These are phyloP conservation scores for Hortaea werneckii DNA, from an alignment of 2,329 filamentous ascomycete genomes.

Conservation along the genomic window DNA sequence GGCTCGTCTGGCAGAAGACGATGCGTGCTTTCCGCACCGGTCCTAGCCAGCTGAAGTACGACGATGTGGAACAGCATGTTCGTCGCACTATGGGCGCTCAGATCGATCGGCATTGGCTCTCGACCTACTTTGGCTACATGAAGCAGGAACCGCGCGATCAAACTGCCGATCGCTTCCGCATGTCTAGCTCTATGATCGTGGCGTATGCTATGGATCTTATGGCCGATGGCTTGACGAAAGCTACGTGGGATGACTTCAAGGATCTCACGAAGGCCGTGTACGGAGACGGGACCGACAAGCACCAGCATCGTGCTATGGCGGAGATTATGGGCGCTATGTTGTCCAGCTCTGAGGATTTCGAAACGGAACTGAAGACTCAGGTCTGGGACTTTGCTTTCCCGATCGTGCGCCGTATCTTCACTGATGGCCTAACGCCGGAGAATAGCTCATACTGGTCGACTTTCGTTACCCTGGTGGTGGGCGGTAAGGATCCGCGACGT, in stretches of 20 bases:
- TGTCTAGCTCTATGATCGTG: conserved; percentile 75
- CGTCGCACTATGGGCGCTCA: conserved; percentile 71
- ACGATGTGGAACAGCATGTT: conserved; percentile 64
- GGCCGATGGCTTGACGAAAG: conserved; percentile 64
- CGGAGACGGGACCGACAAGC: conserved; percentile 90
- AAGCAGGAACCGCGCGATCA: conserved; percentile 90
- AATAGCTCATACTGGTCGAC: conserved; percentile 93
- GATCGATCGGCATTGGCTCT: conserved; percentile 76
- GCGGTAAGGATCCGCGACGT: conserved; percentile 80
- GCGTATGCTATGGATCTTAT: conserved; percentile 87
- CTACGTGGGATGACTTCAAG: conserved; percentile 80
- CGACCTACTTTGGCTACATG: conserved; percentile 79
- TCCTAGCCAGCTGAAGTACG: conserved; percentile 62
- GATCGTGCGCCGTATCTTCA: conserved; percentile 73
- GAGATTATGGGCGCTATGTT: conserved; percentile 86
- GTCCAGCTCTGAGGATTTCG: conserved; percentile 68
- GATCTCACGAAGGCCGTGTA: conserved; percentile 68
- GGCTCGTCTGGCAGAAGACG: conserved; percentile 87
- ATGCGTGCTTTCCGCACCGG: conserved; percentile 72
- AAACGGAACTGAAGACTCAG: conserved; percentile 58
- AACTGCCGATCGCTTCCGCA: conserved; percentile 74
- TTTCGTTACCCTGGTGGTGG: conserved; percentile 79
- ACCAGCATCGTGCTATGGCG: conserved; percentile 89
- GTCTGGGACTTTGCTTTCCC: conserved; percentile 89
- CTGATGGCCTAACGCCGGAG: conserved; percentile 87